Base-by-base conservation (phyloP, 805 yeast species). In the Maudiozyma turicensis region DNA sequence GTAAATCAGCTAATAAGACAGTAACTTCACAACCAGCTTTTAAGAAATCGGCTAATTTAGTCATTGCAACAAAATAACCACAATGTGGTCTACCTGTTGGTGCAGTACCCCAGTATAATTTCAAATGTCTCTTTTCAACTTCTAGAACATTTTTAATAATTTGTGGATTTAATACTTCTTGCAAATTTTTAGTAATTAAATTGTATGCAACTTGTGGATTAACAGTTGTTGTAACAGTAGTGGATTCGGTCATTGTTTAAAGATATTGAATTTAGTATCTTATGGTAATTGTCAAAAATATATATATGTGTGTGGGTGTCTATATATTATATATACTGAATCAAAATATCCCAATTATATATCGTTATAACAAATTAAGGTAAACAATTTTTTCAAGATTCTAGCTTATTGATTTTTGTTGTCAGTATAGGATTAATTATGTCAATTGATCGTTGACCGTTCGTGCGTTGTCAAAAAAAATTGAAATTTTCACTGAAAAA, bases 41-140 rank as follows among this genome's bases (percentile, higher is more conserved):
- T 67, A 93, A 77, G 67, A 91, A 88, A 66, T 93, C 90, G 1
- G 98, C 98, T 58, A 93, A 71, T 68, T 93, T 91, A 53, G 95
- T 84, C 98, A 93, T 91, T 47, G 98, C 93, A 38, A 93, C 99
- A 64, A 93, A 88, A 76, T 93, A 93, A 47, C 98, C 99, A 73
- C 97, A 90, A 71, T 93, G 99, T 43, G 98, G 96, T 70, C 80
- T 86, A 47, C 99, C 99, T 5, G 99, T 93, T 52, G 99, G 98
- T 7, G 99, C 99, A 20, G 98, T 90, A 57, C 99, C 99, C 98
- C 97, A 93, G 80, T 93, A 93, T 62, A 93, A 71, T 61, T 81
- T 85, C 57, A 95, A 69, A 11, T 93, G 86, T 59, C 95, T 81
- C 59, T 87, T 80, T 61, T 87, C 84, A 48, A 77, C 82, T 64